These are phyloP conservation scores for Annona cherimola DNA, from an alignment of 164 flowering plant genomes.

Conservation along the genomic window DNA sequence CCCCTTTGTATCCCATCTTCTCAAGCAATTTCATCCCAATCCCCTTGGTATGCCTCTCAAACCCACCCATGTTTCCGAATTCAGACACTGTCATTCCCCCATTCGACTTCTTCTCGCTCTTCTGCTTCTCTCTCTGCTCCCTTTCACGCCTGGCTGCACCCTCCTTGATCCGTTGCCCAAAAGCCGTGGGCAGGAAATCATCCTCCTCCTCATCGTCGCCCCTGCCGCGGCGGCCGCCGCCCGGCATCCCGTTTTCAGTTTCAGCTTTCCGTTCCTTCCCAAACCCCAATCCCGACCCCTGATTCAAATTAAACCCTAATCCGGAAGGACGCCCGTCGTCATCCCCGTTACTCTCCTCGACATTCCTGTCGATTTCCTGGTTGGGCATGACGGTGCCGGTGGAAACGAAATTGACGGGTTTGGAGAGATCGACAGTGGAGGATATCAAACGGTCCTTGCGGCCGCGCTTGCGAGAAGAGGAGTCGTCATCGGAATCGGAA, in stretches of 20 bases:
- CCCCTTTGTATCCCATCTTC: slow-evolving; percentile 93
- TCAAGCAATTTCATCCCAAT: slow-evolving; percentile 71
- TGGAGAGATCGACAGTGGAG: slow-evolving; percentile 38
- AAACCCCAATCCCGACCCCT: slow-evolving; percentile 31
- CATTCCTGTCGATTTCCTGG: slow-evolving; percentile 49
- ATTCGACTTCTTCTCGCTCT: slow-evolving; percentile 23
- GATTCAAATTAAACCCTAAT: slow-evolving; percentile 9
- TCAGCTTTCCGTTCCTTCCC: slow-evolving; percentile 2
- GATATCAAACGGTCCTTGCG: slow-evolving; percentile 31
- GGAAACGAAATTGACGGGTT: slow-evolving; percentile 84
- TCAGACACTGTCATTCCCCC: slow-evolving; percentile 22
- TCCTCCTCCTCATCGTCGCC: slow-evolving; percentile 31
- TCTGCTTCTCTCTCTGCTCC: slow-evolving; percentile 34
- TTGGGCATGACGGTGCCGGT: slow-evolving; percentile 70
- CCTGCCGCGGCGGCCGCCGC: slow-evolving; percentile 6
- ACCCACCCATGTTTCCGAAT: slow-evolving; percentile 44
- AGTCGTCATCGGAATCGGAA: slow-evolving; percentile 41
- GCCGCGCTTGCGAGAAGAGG: slow-evolving; percentile 37
- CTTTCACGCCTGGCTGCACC: slow-evolving; percentile 50
- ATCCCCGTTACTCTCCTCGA: slow-evolving; percentile 18
- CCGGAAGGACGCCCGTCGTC: slow-evolving; percentile 10
- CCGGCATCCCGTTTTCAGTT: not conserved
- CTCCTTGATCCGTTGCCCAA: slow-evolving; percentile 75
- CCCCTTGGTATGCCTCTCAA: slow-evolving; percentile 77
- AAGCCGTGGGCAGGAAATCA: slow-evolving; percentile 55